phyloP scores from a whole-genome alignment of 805 yeast genomes.

The Suhomyces prunicola region DNA sequence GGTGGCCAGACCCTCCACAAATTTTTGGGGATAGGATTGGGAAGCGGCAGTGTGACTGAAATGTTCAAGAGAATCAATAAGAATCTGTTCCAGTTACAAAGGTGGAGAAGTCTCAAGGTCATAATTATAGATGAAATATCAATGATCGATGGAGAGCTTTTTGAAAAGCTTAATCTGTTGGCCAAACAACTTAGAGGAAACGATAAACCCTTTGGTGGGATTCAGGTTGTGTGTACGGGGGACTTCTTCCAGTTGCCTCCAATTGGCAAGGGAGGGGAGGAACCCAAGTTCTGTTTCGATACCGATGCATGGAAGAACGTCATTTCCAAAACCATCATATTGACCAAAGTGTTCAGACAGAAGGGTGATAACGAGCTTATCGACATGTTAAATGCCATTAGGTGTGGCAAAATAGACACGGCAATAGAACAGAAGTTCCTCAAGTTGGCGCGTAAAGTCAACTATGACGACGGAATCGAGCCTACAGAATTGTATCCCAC shows the following conservation, averaged over 20 bases:
- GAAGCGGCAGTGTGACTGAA: conserved; percentile 46
- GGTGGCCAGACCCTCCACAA: conserved; percentile 88
- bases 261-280: conserved; percentile 42
- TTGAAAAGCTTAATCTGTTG: conserved; percentile 69
- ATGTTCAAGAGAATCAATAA: conserved; percentile 49
- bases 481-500: conserved; percentile 93
- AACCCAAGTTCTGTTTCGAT: conserved; percentile 67
- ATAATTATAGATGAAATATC: conserved; percentile 90
- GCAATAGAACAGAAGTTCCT: conserved; percentile 48
- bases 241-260: conserved; percentile 97
- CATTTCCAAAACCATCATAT: conserved; percentile 61
- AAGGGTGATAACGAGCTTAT: conserved; percentile 74
- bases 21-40: conserved; percentile 84
- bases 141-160: conserved; percentile 80
- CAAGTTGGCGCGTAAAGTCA: conserved; percentile 53
- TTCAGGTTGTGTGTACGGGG: conserved; percentile 87
- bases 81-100: conserved; percentile 39
- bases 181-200: conserved; percentile 58
- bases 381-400: conserved; percentile 72
- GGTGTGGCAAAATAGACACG: conserved; percentile 63
- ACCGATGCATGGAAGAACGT: conserved; percentile 64
- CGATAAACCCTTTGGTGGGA: conserved; percentile 82
- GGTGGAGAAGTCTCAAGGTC: conserved; percentile 70
- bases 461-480: conserved; percentile 67
- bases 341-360: conserved; percentile 85